Conservation (phyloP, 1,139 yeast species). For the Taphrina confusa region DNA sequence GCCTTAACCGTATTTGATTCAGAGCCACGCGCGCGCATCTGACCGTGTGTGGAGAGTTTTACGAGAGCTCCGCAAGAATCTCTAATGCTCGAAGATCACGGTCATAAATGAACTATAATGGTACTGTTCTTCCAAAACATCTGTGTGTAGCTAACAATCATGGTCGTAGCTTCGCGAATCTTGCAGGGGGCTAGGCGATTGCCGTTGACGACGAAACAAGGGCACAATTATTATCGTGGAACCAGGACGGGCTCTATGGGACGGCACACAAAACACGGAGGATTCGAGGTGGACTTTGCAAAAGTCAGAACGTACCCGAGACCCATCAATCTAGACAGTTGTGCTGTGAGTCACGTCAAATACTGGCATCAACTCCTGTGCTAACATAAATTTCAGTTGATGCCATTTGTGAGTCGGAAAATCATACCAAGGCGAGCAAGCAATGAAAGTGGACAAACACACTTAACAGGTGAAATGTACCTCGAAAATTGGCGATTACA, state of each 20-base stretch:
- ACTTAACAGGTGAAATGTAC: conserved; percentile 12
- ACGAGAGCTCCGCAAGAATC: no score
- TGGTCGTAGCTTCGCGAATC: conserved; percentile 2
- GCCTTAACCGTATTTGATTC: no score
- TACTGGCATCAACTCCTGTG: neutral
- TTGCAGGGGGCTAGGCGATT: conserved; percentile 53
- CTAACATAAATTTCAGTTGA: conserved; percentile 5
- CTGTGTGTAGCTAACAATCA: no score
- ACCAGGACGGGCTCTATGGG: conserved; percentile 95
- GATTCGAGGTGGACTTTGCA: conserved; percentile 74
- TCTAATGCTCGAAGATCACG: no score
- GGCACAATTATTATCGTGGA: conserved; percentile 80
- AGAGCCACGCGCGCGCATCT: no score
- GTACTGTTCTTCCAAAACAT: no score
- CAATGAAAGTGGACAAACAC: conserved; percentile 14
- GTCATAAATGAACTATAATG: no score
- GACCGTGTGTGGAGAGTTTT: no score
- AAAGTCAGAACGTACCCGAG: conserved; percentile 89
- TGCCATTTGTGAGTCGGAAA: conserved; percentile 28
- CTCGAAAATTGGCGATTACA: conserved; percentile 24
- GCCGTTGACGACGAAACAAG: conserved; percentile 85
- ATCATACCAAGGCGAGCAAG: conserved; percentile 11
- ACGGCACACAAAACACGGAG: conserved; percentile 68
- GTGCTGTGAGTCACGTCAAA: neutral
- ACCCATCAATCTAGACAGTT: conserved; percentile 52